Percentiles rank a stretch among this genome's conserved stretches.
phyloP scores from a whole-genome alignment of 108 stramenopile species.

The Cyclostephanos tholiformis region DNA sequence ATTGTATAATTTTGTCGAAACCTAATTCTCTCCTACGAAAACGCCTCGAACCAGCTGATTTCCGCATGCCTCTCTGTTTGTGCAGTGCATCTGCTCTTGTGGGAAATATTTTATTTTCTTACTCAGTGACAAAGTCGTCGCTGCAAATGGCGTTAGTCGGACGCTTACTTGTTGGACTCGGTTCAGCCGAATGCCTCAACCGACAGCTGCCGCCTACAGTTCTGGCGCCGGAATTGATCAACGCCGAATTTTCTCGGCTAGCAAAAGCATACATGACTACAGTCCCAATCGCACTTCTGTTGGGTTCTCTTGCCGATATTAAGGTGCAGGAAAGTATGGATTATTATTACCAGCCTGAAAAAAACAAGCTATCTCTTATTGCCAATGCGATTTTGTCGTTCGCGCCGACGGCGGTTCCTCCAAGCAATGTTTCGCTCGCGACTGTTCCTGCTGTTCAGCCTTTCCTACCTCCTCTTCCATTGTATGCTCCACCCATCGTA shows the following conservation, averaged over 20 bases:
- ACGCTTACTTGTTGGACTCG: constrained; percentile 45
- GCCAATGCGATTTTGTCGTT: neutral
- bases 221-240: constrained; percentile 25
- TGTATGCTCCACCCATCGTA: constrained; percentile 12
- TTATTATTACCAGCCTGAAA: neutral
- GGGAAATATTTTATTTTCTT: constrained; percentile 44
- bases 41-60: constrained; percentile 21
- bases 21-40: constrained; percentile 30
- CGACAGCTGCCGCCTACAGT: constrained; percentile 26
- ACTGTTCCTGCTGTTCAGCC: constrained; percentile 9
- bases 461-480: constrained; percentile 15
- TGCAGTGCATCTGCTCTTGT: constrained; percentile 22
- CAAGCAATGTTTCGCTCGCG: neutral
- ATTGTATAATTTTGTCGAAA: constrained; percentile 30
- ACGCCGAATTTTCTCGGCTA: constrained; percentile 31
- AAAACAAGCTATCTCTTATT: neutral
- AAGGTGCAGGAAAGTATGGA: constrained; percentile 13
- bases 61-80: constrained; percentile 27
- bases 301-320: constrained; percentile 37
- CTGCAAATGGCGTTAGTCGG: constrained; percentile 40
- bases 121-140: constrained; percentile 18
- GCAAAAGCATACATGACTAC: constrained; percentile 21
- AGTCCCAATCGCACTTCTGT: constrained; percentile 25
- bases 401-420: neutral
- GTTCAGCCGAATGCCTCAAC: constrained; percentile 36